Conservation (phyloP, 2,329 filamentous ascomycete genomes). For the Neofusicoccum parvum region DNA sequence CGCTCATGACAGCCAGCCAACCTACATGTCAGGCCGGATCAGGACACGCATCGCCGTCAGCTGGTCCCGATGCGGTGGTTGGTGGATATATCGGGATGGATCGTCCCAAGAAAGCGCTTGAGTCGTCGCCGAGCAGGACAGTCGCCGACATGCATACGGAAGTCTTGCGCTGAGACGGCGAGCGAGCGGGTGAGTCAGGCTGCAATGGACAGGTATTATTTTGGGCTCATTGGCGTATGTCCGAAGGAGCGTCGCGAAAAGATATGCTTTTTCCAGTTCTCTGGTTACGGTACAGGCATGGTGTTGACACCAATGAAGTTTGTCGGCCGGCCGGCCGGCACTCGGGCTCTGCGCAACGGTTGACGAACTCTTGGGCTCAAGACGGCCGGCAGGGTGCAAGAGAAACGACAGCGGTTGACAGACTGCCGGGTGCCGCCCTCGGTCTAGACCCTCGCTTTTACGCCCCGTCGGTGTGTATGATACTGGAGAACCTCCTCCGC, state of each 20-base stretch:
- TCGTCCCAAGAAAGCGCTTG: not conserved
- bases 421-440: not conserved
- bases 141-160: not conserved
- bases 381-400: not conserved
- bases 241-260: not conserved
- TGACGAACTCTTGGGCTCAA: not conserved
- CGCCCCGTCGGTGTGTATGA: not conserved
- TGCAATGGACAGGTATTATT: not conserved
- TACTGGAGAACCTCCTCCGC: slow-evolving; percentile 17
- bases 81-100: not conserved
- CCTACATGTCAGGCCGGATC: not conserved
- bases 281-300: slow-evolving; percentile 5
- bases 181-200: not conserved
- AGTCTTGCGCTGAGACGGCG: not conserved
- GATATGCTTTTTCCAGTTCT: slow-evolving; percentile 13
- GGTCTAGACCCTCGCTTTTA: not conserved
- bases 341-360: not conserved
- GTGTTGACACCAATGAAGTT: slow-evolving; percentile 1
- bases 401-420: slow-evolving; percentile 11
- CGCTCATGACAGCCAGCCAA: not conserved
- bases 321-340: slow-evolving; percentile 9
- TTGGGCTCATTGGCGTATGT: not conserved
- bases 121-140: not conserved
- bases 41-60: not conserved
- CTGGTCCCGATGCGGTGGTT: not conserved